Evolutionary conservation across 108 stramenopile species (phyloP).

Genomic region (Mayamaea pseudoterrestris): DNA sequence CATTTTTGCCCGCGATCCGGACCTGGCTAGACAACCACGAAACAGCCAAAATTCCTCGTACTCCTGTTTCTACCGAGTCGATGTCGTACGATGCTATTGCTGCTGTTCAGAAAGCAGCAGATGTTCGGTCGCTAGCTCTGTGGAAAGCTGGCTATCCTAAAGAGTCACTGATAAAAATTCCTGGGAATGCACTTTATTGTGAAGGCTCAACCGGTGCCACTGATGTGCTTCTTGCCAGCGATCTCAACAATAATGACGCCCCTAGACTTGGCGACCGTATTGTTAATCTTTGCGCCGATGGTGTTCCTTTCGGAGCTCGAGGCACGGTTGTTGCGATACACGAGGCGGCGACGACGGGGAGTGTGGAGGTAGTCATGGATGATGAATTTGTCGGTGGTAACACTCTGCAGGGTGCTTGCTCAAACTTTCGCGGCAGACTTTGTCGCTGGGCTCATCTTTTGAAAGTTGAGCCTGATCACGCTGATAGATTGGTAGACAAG

Average conservation of each 20-base stretch:
- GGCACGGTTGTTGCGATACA: constrained; percentile 96
- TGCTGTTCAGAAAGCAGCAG: constrained; percentile 88
- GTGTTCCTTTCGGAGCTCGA: constrained; percentile 91
- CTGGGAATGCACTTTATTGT: constrained; percentile 54
- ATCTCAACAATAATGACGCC: constrained; percentile 45
- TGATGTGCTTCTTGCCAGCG: constrained; percentile 59
- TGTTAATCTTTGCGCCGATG: constrained; percentile 80
- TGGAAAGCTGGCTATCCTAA: constrained; percentile 63
- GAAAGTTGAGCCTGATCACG: constrained; percentile 61
- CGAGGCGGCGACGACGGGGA: constrained; percentile 66
- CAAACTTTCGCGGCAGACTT: constrained; percentile 90
- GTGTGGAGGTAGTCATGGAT: constrained; percentile 98
- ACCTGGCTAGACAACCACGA: constrained; percentile 83
- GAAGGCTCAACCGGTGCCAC: constrained; percentile 67
- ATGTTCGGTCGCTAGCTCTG: constrained; percentile 60
- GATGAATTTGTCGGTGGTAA: constrained; percentile 96
- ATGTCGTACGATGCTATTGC: constrained; percentile 83
- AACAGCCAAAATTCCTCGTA: constrained; percentile 82
- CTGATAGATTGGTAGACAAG: constrained; percentile 52
- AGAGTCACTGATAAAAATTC: constrained; percentile 74
- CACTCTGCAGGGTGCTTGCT: constrained; percentile 86
- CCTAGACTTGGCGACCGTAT: constrained; percentile 90
- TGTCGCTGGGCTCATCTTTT: constrained; percentile 82
- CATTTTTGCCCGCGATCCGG: constrained; percentile 45
- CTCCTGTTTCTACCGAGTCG: constrained; percentile 77